phyloP scores from a whole-genome alignment of 2,329 filamentous ascomycete species.

The Tolypocladium ophioglossoides region DNA sequence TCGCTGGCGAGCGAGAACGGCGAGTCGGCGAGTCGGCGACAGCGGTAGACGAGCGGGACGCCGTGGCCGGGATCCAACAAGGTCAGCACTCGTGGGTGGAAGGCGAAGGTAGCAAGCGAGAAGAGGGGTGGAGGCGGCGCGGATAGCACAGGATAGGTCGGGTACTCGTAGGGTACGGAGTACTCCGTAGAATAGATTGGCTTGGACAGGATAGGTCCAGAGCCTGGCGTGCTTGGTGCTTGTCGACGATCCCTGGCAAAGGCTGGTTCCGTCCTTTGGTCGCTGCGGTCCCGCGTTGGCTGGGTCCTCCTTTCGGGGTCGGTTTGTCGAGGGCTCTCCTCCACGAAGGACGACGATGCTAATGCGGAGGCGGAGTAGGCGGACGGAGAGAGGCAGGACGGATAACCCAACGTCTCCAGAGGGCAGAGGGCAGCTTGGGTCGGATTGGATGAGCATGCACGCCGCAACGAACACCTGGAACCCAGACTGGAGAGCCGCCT shows the following conservation, averaged over 20 bases:
- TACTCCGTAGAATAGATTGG: not conserved
- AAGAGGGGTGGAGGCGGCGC: not conserved
- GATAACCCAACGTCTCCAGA: not conserved
- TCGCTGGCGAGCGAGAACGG: not conserved
- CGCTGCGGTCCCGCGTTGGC: not conserved
- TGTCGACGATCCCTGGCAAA: not conserved
- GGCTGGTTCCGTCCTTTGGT: not conserved
- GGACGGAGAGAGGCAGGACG: too few relatives aligned
- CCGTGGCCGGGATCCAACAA: not conserved
- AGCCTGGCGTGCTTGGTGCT: not conserved
- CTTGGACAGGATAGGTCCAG: not conserved
- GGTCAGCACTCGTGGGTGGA: not conserved
- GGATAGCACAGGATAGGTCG: not conserved
- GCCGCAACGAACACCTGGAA: not conserved
- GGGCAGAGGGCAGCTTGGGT: not conserved
- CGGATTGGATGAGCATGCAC: not conserved
- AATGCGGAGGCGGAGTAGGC: not conserved
- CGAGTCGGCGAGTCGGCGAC: not conserved
- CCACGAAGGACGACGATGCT: not conserved
- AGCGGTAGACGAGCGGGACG: not conserved
- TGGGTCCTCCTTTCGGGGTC: not conserved
- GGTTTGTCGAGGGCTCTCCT: not conserved
- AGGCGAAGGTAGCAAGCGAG: not conserved
- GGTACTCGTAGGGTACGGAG: too few relatives aligned
- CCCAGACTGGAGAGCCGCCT: not conserved